A percentile compares a stretch with the other conserved stretches of the same genome.
phyloP scores from a whole-genome alignment of 1,284 basidiomycete genomes.

The Lignosus rhinocerotis region DNA sequence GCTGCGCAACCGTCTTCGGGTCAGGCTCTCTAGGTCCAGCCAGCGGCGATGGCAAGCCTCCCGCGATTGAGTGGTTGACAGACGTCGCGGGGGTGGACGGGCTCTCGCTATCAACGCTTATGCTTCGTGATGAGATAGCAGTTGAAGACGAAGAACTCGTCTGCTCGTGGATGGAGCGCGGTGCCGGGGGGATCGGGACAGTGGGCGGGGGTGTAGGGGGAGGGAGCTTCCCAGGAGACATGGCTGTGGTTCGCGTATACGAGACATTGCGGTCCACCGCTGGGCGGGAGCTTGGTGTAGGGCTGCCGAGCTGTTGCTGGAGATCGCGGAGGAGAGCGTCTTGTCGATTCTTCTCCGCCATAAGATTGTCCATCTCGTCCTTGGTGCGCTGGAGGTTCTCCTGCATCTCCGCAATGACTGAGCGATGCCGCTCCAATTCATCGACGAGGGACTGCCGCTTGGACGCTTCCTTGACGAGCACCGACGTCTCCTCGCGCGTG shows the following conservation, averaged over 20 bases:
- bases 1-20: slow-evolving; percentile 53
- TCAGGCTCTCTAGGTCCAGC: slow-evolving; percentile 40
- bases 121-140: slow-evolving; percentile 52
- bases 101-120: slow-evolving; percentile 61
- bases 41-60: slow-evolving; percentile 32
- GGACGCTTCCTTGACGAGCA: slow-evolving; percentile 69
- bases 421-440: slow-evolving; percentile 77
- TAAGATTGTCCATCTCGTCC: slow-evolving; percentile 78
- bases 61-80: slow-evolving; percentile 43
- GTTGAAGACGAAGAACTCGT: slow-evolving; percentile 44
- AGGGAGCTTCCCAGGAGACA: slow-evolving; percentile 75
- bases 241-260: slow-evolving; percentile 55
- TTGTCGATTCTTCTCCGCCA: slow-evolving; percentile 69
- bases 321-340: slow-evolving; percentile 71
- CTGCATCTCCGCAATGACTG: slow-evolving; percentile 72
- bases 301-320: slow-evolving; percentile 70
- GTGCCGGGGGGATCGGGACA: slow-evolving; percentile 83
- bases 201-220: slow-evolving; percentile 88
- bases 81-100: slow-evolving; percentile 61
- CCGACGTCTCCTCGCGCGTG: slow-evolving; percentile 57
- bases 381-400: slow-evolving; percentile 72
- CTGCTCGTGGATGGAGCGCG: slow-evolving; percentile 48
- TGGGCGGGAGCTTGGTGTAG: slow-evolving; percentile 44
- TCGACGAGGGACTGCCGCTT: slow-evolving; percentile 69
- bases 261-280: slow-evolving; percentile 55